Evolutionary conservation across 805 yeast species (phyloP), one percentile per base, ranked within the genome.

Genomic region (Brettanomyces bruxellensis): DNA sequence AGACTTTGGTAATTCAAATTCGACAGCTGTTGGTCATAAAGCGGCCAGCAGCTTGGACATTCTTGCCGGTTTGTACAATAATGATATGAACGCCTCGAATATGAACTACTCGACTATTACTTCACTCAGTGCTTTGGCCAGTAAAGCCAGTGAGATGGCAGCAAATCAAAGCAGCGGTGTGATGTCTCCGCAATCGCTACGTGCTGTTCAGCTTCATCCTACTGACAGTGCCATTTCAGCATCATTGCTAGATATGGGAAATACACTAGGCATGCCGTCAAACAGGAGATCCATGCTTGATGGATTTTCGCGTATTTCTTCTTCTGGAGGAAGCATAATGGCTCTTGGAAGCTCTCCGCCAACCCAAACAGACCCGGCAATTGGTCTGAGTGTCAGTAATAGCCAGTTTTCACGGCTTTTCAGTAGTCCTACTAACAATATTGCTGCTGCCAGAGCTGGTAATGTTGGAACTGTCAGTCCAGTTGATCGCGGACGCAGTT

Each of bases 301-400:
- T 40, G 47, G 45, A 4, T 54, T 54, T 34, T 47, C 53, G n/a
- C 45, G 45, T 12, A 23, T 25, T 5, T 9, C 28, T 32, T 36
- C 32, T 25, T 49, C 57, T 18, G 54, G 52, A 25, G 45, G 46
- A 25, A 54, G 55, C 47, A 50, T 44, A 39, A 30, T 46, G 6
- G 51, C 55, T 25, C 36, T 52, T 4, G 50, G 54, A 5, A 52
- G 54, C 9, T 55, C 58, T n/a, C 58, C 61, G 12, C 47, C 45
- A 13, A 22, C 22, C 9, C 22, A 38, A 12, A 25, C 12, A 23
- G 25, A 25, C 13, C 7, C 25, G 18, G 7, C 25, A 12, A 25
- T 23, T 7, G 11, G 32, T 28, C 32, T 28, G 32, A 28, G 11
- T 28, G 32, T 28, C 9, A 28, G 32, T 9, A 28, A 28, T 9